Evolutionary conservation across 2,329 filamentous ascomycete species (phyloP), one percentile per base, ranked within the genome.

Genomic region (Aureobasidium zeae): DNA sequence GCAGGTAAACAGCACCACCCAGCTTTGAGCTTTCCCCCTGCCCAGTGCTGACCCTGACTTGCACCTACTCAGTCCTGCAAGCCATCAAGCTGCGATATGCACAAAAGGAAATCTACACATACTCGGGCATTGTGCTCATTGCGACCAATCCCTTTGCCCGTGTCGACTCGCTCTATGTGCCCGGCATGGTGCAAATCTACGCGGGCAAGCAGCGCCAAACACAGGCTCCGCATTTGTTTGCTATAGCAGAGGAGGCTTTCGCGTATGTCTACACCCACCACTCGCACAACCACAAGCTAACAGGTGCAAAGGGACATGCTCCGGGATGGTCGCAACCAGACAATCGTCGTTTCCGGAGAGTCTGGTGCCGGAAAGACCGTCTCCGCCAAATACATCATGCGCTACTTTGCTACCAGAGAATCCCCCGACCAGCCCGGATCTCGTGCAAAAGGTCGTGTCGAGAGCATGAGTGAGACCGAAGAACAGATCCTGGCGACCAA

Each of bases 371-470:
- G 91, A 59, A 98, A 98, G 71, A 98, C 91, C 4, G 91, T 98
- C 63, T 96, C 89, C 66, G 91, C 91, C 56, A 98, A 98, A 70
- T 96, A 98, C 68, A 96, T 98, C 63, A 98, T 98, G 91, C 80
- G 91, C 58, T 98, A 98, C 70, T 98, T 98, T 66, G 91, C 91
- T 50, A 98, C 91, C 31, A 81, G 91, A 76, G 91, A 95, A 66
- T 83, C 88, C 6, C 87, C 91, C 45, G 86, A 93, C 57, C 85
- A 88, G 61, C 82, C 86, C 12, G 81, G 83, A 36, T 81, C 79
- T 51, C 80, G 84, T 56, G 73, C 73, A 44, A 91, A 86, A 65
- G 85, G 86, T 49, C 71, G 79, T 55, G 68, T 69, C 28, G 78
- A 81, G 57, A 83, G 81, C 51, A 96, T 96, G 81, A 96, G 88